These are phyloP conservation scores for Endotrypanum monterogeii DNA, from an alignment of 208 protist genomes.

Conservation along the genomic window DNA sequence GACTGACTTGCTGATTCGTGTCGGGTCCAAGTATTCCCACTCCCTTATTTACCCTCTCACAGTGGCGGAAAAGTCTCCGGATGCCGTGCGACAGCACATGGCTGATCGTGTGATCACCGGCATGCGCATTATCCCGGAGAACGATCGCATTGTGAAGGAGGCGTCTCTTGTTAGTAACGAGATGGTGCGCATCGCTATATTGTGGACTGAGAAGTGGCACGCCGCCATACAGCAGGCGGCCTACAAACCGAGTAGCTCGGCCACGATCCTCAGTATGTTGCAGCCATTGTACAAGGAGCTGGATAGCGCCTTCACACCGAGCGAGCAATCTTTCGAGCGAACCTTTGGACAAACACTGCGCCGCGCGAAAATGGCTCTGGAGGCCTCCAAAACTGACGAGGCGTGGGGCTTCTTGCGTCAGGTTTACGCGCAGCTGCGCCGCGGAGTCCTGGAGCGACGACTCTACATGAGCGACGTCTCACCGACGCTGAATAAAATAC, in stretches of 20 bases:
- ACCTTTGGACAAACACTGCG: conserved; percentile 70
- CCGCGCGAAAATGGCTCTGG: conserved; percentile 57
- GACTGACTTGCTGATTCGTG: conserved; percentile 92
- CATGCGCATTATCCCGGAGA: conserved; percentile 66
- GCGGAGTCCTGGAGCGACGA: conserved; percentile 68
- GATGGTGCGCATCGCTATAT: conserved; percentile 98
- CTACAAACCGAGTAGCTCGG: conserved; percentile 94
- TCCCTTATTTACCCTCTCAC: conserved; percentile 99
- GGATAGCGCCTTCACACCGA: conserved; percentile 88
- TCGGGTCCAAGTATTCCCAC: conserved; percentile 98
- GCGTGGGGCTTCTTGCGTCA: conserved; percentile 84
- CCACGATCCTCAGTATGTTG: conserved; percentile 92
- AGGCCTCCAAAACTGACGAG: conserved; percentile 57
- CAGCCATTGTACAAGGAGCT: conserved; percentile 96
- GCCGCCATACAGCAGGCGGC: conserved; percentile 96
- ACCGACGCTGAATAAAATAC: conserved; percentile 92
- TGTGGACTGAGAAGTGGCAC: conserved; percentile 96
- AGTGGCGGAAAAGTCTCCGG: conserved; percentile 94
- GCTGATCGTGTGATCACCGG: conserved; percentile 80
- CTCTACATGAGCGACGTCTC: conserved; percentile 91
- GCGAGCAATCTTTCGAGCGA: conserved; percentile 95
- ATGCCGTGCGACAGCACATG: conserved; percentile 71
- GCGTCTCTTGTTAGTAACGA: conserved; percentile 97
- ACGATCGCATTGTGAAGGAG: conserved; percentile 90
- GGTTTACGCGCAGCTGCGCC: conserved; percentile 83